A percentile compares a stretch with the other conserved stretches of the same genome.
Evolutionary conservation across 176 grass and related monocot genomes (phyloP).

Genomic region (Pontederia crassipes): DNA sequence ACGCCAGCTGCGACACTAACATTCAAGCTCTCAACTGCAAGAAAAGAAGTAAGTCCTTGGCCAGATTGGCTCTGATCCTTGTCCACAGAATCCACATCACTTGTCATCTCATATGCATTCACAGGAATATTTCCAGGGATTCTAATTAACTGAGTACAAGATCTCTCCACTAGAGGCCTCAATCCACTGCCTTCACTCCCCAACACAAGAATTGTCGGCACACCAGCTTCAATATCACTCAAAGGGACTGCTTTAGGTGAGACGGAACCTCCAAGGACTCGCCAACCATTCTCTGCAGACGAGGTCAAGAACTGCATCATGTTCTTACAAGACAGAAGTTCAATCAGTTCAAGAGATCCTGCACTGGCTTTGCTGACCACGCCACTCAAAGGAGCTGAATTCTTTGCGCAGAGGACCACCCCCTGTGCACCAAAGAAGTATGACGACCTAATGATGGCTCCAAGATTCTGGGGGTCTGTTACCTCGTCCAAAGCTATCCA

Average conservation of each 20-base stretch:
- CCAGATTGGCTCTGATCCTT: constrained; percentile 26
- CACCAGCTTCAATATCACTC: constrained; percentile 43
- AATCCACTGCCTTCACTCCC: constrained; percentile 94
- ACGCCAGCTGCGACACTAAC: constrained; percentile 94
- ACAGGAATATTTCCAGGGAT: constrained; percentile 50
- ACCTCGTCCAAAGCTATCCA: constrained; percentile 96
- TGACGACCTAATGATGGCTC: constrained; percentile 90
- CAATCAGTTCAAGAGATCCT: constrained; percentile 83
- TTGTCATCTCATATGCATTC: constrained; percentile 24
- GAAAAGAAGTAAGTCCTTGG: constrained; percentile 54
- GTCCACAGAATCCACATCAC: constrained; percentile 38
- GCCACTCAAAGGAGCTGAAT: constrained; percentile 89
- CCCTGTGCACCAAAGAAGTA: constrained; percentile 84
- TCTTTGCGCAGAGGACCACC: constrained; percentile 80
- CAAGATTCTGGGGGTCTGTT: constrained; percentile 96
- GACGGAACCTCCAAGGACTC: constrained; percentile 80
- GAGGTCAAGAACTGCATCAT: constrained; percentile 98
- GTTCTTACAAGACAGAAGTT: constrained; percentile 83
- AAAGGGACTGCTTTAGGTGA: constrained; percentile 64
- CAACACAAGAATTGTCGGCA: constrained; percentile 84
- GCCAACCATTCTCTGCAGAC: constrained; percentile 83
- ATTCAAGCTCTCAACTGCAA: constrained; percentile 98
- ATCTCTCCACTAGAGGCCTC: constrained; percentile 75
- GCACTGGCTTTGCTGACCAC: constrained; percentile 97
- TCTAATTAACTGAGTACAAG: constrained; percentile 76